A percentile compares a stretch with the other conserved stretches of the same genome.
Evolutionary conservation across 2,329 filamentous ascomycete species (phyloP).

Genomic region (Botrytis deweyae): DNA sequence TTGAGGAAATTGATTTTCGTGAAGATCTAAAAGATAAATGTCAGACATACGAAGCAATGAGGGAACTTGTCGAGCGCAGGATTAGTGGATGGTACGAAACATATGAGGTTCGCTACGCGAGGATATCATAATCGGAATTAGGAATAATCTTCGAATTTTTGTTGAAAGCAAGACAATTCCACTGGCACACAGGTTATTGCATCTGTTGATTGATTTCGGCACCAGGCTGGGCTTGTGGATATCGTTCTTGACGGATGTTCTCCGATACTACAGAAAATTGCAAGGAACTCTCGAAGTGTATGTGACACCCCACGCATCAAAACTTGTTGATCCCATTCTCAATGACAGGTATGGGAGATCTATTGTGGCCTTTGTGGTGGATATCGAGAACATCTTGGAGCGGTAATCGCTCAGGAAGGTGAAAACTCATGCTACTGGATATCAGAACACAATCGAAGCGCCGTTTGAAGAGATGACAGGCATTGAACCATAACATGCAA

Average conservation of each 20-base stretch:
- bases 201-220: not conserved
- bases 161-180: not conserved
- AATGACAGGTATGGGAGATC: not conserved
- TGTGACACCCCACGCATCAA: not conserved
- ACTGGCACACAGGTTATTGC: not conserved
- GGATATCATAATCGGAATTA: not conserved
- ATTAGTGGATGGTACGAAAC: slow-evolving; percentile 8
- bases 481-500: not conserved
- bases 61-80: slow-evolving; percentile 13
- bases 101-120: slow-evolving; percentile 16
- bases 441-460: not conserved
- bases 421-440: not conserved
- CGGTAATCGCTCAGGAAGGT: not conserved
- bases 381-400: not conserved
- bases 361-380: not conserved
- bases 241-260: not conserved
- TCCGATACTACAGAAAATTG: not conserved
- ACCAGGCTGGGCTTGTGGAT: not conserved
- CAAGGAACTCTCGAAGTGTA: not conserved
- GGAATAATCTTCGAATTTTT: not conserved
- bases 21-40: slow-evolving; percentile 5
- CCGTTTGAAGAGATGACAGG: not conserved
- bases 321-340: not conserved
- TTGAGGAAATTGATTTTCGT: slow-evolving; percentile 12
- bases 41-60: slow-evolving; percentile 10